Evolutionary conservation across 2,329 filamentous ascomycete genomes (phyloP).

Genomic region (Juglanconis oblonga): DNA sequence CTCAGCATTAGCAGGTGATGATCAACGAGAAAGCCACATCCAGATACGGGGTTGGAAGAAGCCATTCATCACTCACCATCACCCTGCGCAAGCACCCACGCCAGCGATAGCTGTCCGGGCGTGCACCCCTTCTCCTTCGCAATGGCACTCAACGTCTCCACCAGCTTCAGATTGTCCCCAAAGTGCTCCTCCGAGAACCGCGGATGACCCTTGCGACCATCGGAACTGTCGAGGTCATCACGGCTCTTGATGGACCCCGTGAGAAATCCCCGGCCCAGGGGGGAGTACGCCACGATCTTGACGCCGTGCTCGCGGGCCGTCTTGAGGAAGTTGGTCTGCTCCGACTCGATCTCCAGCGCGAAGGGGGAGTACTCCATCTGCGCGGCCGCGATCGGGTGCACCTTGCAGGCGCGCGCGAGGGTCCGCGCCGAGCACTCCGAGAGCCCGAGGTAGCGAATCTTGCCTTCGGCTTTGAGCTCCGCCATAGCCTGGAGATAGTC

Average conservation of each 20-base stretch:
- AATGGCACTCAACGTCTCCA: slow-evolving; percentile 25
- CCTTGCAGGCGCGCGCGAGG: slow-evolving; percentile 43
- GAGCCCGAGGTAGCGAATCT: slow-evolving; percentile 50
- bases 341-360: slow-evolving; percentile 55
- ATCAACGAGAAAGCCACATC: neutral
- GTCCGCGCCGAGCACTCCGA: slow-evolving; percentile 44
- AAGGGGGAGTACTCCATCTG: slow-evolving; percentile 54
- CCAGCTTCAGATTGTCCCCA: slow-evolving; percentile 40
- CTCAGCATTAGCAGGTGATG: neutral
- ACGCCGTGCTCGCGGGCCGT: slow-evolving; percentile 53
- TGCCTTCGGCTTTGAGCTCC: slow-evolving; percentile 46
- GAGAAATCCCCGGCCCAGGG: slow-evolving; percentile 53
- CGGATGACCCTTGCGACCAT: slow-evolving; percentile 37
- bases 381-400: slow-evolving; percentile 46
- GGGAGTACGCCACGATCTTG: slow-evolving; percentile 52
- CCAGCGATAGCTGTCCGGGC: slow-evolving; percentile 49
- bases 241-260: slow-evolving; percentile 42
- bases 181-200: slow-evolving; percentile 48
- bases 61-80: slow-evolving; percentile 19
- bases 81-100: slow-evolving; percentile 50
- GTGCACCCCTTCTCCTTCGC: slow-evolving; percentile 37
- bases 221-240: slow-evolving; percentile 41
- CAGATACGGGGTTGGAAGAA: neutral
- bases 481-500: slow-evolving; percentile 35
- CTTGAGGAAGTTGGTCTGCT: slow-evolving; percentile 42